Evolutionary conservation across 805 yeast species (phyloP), one percentile per base, ranked within the genome.

Genomic region (Wickerhamomyces alni): DNA sequence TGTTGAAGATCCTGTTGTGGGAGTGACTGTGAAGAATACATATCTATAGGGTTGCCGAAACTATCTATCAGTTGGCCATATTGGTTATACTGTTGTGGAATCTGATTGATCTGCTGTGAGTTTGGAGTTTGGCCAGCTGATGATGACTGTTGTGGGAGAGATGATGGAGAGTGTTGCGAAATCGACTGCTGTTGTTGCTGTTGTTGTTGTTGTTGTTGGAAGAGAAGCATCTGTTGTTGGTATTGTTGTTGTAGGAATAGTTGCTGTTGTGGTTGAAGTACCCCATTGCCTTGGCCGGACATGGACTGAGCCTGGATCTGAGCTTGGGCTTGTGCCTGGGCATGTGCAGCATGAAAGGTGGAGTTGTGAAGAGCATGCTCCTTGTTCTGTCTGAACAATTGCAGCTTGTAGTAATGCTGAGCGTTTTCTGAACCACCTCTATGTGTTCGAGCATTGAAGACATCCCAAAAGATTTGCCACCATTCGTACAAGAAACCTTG

Each of bases 391-490:
- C 75, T 72, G 55, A 77, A 57, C 35, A 70, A 55, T 47, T 81
- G 79, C 46, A 77, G 68, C 47, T 82, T 85, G 52, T 77, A 79
- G 61, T 84, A 86, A 54, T 82, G 85, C 34, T 75, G 73, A 3
- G 93, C 91, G 41, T 74, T 64, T 2, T 70, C 65, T 4, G 84
- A 74, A 12, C 80, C 77, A 13, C 77, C 82, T 42, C 80, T 67
- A 46, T 75, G 78, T 31, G 86, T 78, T 50, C 87, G 72, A 3
- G 94, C 95, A 54, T 84, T 84, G 61, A 82, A 86, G 22, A 87
- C 80, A 57, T 88, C 96, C 96, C 96, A 89, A 58, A 88, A 89
- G 15, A 89, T 79, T 66, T 80, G 87, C 96, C 96, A 88, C 97
- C 97, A 88, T 59, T 89, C 97, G 53, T 77, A 81, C 18, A 88